phyloP scores from a whole-genome alignment of 345 rosid genomes.

The Ricinus communis region DNA sequence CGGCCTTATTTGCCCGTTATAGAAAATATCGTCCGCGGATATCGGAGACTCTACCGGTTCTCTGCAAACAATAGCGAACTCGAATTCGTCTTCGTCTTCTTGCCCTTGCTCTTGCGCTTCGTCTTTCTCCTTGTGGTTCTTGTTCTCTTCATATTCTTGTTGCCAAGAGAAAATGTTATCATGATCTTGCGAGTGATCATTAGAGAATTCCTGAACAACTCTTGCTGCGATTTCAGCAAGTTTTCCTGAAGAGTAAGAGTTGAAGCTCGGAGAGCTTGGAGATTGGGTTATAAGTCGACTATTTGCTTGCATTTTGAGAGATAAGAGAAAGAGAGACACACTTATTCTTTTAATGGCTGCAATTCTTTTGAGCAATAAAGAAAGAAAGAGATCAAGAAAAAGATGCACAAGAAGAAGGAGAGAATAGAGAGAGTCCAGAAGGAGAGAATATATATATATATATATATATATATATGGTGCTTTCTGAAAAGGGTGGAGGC shows the following conservation, averaged over 20 bases:
- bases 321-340: no score
- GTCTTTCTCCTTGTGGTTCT: not conserved
- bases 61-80: slow-evolving; percentile 30
- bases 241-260: slow-evolving; percentile 30
- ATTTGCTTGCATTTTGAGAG: slow-evolving; percentile 4
- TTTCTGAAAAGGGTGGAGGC: no score
- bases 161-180: not conserved
- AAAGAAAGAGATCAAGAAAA: not conserved
- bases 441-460: no score
- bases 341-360: not conserved
- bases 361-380: not conserved
- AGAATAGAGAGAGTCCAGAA: no score
- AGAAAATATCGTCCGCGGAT: slow-evolving; percentile 42
- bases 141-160: not conserved
- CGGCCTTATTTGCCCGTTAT: slow-evolving; percentile 54
- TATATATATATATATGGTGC: no score
- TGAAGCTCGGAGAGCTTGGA: slow-evolving; percentile 37
- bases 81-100: slow-evolving; percentile 33
- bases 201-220: slow-evolving; percentile 31
- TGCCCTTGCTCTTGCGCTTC: not conserved
- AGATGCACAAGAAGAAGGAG: no score
- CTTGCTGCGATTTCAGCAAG: slow-evolving; percentile 40
- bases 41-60: slow-evolving; percentile 24
- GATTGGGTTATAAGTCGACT: slow-evolving; percentile 11
- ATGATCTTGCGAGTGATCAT: not conserved